These are phyloP conservation scores for Vanilla planifolia DNA, from an alignment of 106 monocot genomes.

Conservation along the genomic window DNA sequence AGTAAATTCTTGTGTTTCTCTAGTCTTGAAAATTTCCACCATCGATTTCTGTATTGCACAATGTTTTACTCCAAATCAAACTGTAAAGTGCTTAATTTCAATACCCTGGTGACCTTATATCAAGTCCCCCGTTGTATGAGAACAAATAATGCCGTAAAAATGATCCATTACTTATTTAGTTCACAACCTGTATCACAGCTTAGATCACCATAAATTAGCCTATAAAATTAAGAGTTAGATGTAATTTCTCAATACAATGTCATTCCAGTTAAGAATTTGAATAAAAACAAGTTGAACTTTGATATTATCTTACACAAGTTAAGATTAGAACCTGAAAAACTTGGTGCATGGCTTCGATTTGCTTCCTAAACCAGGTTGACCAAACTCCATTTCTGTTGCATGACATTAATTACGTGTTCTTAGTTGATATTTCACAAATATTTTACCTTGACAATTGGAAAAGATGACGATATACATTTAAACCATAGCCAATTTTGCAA, in stretches of 20 bases:
- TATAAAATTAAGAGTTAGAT: constrained; percentile 9
- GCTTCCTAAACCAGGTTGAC: constrained; percentile 49
- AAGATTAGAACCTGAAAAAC: constrained; percentile 78
- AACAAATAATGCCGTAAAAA: too few relatives aligned
- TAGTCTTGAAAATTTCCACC: too few relatives aligned
- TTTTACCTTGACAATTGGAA: constrained; percentile 8
- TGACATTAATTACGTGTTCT: constrained; percentile 16
- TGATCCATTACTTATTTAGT: too few relatives aligned
- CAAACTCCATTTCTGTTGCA: constrained; percentile 19
- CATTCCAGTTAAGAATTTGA: neutral
- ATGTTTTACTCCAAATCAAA: too few relatives aligned
- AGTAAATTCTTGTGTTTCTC: too few relatives aligned
- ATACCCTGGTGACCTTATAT: too few relatives aligned
- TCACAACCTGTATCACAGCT: constrained; percentile 17
- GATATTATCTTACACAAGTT: constrained; percentile 15
- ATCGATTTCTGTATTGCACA: too few relatives aligned
- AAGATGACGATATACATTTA: neutral
- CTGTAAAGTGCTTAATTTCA: too few relatives aligned
- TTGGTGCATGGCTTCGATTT: constrained; percentile 91
- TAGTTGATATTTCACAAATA: constrained; percentile 9
- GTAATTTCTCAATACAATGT: neutral
- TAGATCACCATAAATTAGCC: constrained; percentile 1
- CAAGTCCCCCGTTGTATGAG: too few relatives aligned
- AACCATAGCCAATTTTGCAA: too few relatives aligned
- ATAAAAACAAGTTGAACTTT: constrained; percentile 9